These are phyloP conservation scores for Antrodiella citrinella DNA, from an alignment of 768 basidiomycete genomes.

Conservation along the genomic window DNA sequence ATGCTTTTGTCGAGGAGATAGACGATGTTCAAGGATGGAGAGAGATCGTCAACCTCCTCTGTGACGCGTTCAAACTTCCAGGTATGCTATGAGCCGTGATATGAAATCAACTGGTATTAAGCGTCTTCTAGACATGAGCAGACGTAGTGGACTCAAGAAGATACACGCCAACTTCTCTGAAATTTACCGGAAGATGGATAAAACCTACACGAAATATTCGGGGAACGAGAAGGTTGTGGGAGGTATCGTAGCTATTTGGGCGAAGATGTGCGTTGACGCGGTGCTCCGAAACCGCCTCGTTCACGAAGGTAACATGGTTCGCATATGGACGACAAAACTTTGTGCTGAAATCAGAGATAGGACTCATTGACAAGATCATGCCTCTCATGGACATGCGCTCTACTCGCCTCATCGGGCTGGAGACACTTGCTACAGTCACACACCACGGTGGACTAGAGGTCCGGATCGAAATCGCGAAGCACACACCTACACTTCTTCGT, in stretches of 20 bases:
- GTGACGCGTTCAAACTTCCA: conserved; percentile 44
- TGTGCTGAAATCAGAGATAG: conserved; percentile 28
- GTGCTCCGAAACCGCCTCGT: conserved; percentile 53
- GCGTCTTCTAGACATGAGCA: conserved; percentile 38
- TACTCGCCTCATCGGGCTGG: conserved; percentile 46
- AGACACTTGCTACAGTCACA: conserved; percentile 48
- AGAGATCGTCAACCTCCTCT: conserved; percentile 37
- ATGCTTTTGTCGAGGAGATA: conserved; percentile 31
- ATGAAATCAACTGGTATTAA: not conserved
- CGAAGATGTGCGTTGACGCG: conserved; percentile 55
- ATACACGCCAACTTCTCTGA: conserved; percentile 49
- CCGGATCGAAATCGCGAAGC: conserved; percentile 42
- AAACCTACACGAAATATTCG: conserved; percentile 34
- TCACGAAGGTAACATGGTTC: conserved; percentile 36
- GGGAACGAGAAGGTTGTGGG: conserved; percentile 43
- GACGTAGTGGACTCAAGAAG: conserved; percentile 52
- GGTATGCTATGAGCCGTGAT: conserved; percentile 28
- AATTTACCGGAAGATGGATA: conserved; percentile 42
- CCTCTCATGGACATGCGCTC: conserved; percentile 41
- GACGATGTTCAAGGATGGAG: conserved; percentile 43
- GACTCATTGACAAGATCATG: conserved; percentile 47
- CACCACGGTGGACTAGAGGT: conserved; percentile 49
- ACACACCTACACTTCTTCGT: conserved; percentile 32
- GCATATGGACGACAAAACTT: not conserved
- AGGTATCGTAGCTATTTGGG: conserved; percentile 52